Evolutionary conservation across 495 filamentous ascomycete genomes (phyloP).

Genomic region (Daldinia vernicosa): DNA sequence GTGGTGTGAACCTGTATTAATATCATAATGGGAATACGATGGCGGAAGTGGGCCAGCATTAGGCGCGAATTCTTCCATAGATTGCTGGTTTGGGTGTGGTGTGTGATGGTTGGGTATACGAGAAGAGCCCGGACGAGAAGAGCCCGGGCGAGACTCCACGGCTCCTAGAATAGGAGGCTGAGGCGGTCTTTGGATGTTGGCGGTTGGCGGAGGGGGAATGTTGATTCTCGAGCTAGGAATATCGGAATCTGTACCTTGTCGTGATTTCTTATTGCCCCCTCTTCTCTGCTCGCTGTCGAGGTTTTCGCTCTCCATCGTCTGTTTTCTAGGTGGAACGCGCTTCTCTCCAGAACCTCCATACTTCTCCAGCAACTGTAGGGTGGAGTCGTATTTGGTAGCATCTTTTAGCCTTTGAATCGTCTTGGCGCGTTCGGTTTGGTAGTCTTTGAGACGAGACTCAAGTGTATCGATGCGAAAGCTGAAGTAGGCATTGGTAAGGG

Average conservation of each 20-base stretch:
- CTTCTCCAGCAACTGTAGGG: conserved; percentile 90
- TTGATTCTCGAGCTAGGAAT: conserved; percentile 59
- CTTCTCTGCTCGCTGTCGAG: conserved; percentile 17
- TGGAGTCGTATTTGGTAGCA: conserved; percentile 94
- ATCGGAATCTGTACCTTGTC: conserved; percentile 30
- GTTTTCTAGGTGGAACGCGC: conserved; percentile 53
- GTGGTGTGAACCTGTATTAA: conserved; percentile 61
- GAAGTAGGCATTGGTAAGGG: conserved; percentile 71
- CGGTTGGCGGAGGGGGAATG: conserved; percentile 80
- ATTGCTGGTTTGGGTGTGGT: conserved; percentile 42
- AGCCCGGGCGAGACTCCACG: conserved; percentile 29
- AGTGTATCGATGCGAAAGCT: conserved; percentile 78
- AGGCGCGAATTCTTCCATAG: conserved; percentile 64
- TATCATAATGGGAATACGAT: conserved; percentile 54
- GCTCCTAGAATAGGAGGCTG: conserved; percentile 35
- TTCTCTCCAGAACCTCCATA: conserved; percentile 75
- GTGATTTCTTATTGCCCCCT: conserved; percentile 32
- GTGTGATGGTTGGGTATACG: conserved; percentile 24
- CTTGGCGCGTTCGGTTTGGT: conserved; percentile 78
- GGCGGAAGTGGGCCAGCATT: conserved; percentile 64
- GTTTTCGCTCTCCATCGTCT: conserved; percentile 36
- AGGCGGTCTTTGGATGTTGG: conserved; percentile 72
- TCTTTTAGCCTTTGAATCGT: conserved; percentile 94
- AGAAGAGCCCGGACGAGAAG: conserved; percentile 28
- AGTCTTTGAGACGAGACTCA: conserved; percentile 72